Evolutionary conservation across 192 early-diverging fungal species (phyloP).

Genomic region (Haplosporangium gracile): DNA sequence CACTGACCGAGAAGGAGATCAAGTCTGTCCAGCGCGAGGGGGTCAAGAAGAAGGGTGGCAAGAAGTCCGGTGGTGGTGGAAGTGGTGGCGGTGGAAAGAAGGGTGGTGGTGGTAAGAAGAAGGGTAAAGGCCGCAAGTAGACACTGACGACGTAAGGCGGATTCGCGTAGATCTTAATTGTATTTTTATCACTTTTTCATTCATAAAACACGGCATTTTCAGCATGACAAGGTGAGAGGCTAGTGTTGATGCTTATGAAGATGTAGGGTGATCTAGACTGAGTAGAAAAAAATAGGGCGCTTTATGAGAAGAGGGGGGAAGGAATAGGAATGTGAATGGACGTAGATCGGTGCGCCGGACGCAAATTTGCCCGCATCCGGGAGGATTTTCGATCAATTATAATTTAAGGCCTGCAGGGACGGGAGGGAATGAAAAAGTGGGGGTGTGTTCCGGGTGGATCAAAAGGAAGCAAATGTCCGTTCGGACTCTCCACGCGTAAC

Average conservation of each 20-base stretch:
- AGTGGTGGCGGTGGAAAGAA: slow-evolving; percentile 17
- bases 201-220: background rate
- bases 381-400: background rate
- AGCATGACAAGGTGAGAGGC: background rate
- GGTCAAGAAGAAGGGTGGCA: slow-evolving; percentile 44
- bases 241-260: too few relatives aligned
- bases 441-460: background rate
- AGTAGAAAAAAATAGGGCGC: background rate
- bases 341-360: background rate
- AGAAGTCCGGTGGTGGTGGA: slow-evolving; percentile 30
- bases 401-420: background rate
- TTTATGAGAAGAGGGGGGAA: background rate
- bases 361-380: slow-evolving; percentile 9
- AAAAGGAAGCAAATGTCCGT: background rate
- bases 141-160: background rate
- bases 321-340: background rate
- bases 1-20: slow-evolving; percentile 39
- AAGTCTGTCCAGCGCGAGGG: slow-evolving; percentile 50
- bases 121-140: slow-evolving; percentile 48
- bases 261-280: background rate
- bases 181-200: background rate
- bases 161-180: background rate
- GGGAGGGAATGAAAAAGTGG: background rate
- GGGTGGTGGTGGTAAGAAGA: slow-evolving; percentile 41
- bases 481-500: background rate